phyloP scores from a whole-genome alignment of 306 rosid genomes.

The Arachis hypogaea region DNA sequence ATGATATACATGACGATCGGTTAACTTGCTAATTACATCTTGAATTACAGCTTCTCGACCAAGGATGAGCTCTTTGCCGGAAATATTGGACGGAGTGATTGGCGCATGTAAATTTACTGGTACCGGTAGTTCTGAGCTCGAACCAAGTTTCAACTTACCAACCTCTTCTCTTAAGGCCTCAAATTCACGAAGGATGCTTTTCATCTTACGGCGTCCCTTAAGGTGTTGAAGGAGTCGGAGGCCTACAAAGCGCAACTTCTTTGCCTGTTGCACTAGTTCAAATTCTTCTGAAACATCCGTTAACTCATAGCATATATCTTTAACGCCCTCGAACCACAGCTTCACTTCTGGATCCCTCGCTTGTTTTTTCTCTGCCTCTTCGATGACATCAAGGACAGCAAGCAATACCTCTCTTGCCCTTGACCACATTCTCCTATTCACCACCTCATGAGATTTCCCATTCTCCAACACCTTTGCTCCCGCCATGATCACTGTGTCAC shows the following conservation, averaged over 20 bases:
- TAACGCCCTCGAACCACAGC: not conserved
- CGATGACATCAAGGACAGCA: not conserved
- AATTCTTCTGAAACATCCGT: not conserved
- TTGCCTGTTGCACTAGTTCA: not conserved
- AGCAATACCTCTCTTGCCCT: too few relatives aligned
- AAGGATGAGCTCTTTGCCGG: not conserved
- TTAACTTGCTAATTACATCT: not conserved
- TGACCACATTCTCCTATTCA: not conserved
- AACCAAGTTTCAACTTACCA: too few relatives aligned
- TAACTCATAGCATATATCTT: not conserved
- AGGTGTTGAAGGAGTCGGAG: not conserved
- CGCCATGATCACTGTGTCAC: too few relatives aligned
- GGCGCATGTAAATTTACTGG: too few relatives aligned
- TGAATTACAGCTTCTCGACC: not conserved
- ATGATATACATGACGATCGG: not conserved
- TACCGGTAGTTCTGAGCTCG: not conserved
- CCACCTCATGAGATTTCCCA: too few relatives aligned
- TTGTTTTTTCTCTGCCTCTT: not conserved
- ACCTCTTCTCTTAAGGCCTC: too few relatives aligned
- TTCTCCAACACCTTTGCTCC: too few relatives aligned
- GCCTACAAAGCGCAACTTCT: not conserved
- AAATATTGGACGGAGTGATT: too few relatives aligned
- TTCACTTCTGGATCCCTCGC: not conserved
- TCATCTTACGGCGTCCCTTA: not conserved
- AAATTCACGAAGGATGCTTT: not conserved